Base-by-base conservation (phyloP, 768 basidiomycete genomes). In the Phallus indusiatus region DNA sequence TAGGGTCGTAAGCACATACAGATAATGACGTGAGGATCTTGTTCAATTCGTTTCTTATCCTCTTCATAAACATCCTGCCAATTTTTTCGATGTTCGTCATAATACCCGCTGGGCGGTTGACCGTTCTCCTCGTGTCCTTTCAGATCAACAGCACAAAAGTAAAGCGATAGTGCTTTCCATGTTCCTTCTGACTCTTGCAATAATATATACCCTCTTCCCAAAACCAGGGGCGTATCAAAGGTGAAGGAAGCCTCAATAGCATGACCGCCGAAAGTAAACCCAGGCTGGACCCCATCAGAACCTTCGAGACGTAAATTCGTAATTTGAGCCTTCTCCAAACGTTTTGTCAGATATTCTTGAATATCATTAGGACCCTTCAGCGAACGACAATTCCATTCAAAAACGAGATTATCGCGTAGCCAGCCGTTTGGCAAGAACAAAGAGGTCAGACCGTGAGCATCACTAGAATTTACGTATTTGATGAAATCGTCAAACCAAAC, bases 351-450 rank as follows among this genome's bases (percentile, higher is more conserved):
- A 50, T 65, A 68, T 6, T 12, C 18, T 10, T 16, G 2, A 51
- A 68, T 64, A 33, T 61, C 60, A n/a, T 62, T 60, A 21, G 47
- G 48, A 1, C 66, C 67, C 21, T 63, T 55, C 14, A 67, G 60
- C 2, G 67, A 62, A 12, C 64, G 65, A 28, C 58, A 47, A 53
- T 64, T 66, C 68, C 68, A 69, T 4, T 60, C 62, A 49, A 67
- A 66, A 17, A 63, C 61, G 10, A 67, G 63, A 17, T 65, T 36
- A 37, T 67, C 69, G 35, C 68, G 57, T 6, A 67, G 47, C 68
- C 70, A 77, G 8, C 75, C 76, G 35, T 67, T 57, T 0, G 70
- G 65, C 2, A 71, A 68, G 64, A 78, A 73, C 11, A 60, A 63
- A 9, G 67, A 59, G 0, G 61, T 61, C 5, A 70, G 61, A 5